These are phyloP conservation scores for Salix koriyanagi DNA, from an alignment of 345 rosid species.

Conservation along the genomic window DNA sequence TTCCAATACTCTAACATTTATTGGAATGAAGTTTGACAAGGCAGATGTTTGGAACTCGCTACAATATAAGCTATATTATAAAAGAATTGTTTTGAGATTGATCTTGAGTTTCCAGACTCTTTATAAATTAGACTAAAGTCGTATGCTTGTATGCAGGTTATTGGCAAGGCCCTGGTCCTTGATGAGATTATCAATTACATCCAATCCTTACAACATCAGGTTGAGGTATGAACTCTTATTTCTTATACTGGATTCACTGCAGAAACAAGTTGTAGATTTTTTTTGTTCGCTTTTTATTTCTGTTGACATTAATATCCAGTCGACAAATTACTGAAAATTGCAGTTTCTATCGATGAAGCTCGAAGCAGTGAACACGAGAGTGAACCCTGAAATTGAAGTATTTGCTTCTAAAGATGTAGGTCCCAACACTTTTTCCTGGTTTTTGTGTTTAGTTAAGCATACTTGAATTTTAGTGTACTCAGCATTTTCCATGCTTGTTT, in stretches of 20 bases:
- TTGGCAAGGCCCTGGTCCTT: conserved; percentile 84
- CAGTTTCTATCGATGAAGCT: conserved; percentile 96
- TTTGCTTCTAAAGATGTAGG: conserved; percentile 66
- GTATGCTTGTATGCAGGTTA: conserved; percentile 47
- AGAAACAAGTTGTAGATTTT: neutral
- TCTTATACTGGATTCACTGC: neutral
- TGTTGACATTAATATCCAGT: neutral
- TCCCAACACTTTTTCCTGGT: neutral
- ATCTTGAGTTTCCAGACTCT: neutral
- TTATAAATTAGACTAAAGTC: neutral
- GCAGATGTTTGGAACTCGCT: neutral
- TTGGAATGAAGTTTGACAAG: neutral
- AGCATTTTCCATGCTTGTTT: neutral
- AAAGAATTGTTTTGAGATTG: neutral
- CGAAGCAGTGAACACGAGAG: conserved; percentile 72
- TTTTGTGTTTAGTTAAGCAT: neutral
- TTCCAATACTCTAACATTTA: neutral
- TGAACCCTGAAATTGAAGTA: conserved; percentile 55
- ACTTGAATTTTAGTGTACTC: neutral
- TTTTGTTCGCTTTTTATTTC: neutral
- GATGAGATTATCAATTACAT: conserved; percentile 93
- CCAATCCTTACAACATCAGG: conserved; percentile 82
- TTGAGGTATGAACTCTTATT: conserved; percentile 51
- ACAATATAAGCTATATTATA: neutral
- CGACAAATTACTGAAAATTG: conserved; percentile 22